A percentile compares a stretch with the other conserved stretches of the same genome.
Evolutionary conservation across 148 eudicot genomes (phyloP).

Genomic region (Vaccinium vitisidaea): DNA sequence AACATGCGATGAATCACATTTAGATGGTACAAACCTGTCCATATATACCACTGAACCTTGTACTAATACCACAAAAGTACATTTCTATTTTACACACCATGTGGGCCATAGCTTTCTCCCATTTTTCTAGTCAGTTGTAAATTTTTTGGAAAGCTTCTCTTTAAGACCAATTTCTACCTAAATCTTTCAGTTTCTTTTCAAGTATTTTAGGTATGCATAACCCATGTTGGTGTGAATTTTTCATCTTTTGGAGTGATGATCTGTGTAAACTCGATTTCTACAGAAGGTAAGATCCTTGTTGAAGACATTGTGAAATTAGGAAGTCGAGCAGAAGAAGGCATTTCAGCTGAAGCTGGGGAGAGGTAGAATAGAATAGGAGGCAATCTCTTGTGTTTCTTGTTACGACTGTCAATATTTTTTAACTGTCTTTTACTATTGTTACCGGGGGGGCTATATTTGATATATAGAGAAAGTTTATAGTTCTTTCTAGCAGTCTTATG

Average conservation of each 20-base stretch:
- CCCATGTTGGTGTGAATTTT: background rate
- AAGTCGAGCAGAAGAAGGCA: constrained; percentile 47
- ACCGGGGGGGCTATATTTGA: constrained; percentile 4
- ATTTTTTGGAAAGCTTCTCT: background rate
- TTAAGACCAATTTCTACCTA: background rate
- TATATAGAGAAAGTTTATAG: background rate
- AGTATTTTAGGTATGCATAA: background rate
- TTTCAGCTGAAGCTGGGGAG: constrained; percentile 20
- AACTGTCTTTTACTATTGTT: background rate
- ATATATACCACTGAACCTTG: background rate
- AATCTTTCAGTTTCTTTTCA: background rate
- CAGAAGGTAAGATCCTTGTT: constrained; percentile 83
- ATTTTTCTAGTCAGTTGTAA: background rate
- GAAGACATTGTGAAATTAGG: constrained; percentile 78
- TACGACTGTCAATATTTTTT: background rate
- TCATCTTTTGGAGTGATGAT: background rate
- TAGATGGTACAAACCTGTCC: background rate
- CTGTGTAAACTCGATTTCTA: background rate
- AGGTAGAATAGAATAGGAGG: constrained; percentile 14
- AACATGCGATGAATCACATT: background rate
- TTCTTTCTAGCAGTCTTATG: background rate
- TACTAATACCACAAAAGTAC: background rate
- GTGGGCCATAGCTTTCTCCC: background rate
- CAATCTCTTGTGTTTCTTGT: constrained; percentile 9
- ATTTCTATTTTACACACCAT: background rate